Evolutionary conservation across 768 basidiomycete species (phyloP).

Genomic region (Rickenella mellea): DNA sequence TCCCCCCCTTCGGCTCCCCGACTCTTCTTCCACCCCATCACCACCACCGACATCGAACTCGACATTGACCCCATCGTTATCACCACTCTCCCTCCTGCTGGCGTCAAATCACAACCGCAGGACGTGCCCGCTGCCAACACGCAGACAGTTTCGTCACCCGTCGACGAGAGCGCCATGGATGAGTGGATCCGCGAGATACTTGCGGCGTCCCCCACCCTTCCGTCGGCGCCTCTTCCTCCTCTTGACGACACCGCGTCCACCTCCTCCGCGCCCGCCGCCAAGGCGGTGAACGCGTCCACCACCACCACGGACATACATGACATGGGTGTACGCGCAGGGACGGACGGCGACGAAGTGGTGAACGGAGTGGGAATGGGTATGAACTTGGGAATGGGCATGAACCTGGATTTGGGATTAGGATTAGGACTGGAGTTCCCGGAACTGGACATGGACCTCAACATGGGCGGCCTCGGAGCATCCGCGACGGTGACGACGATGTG

Average conservation of each 20-base stretch:
- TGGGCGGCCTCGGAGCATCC: too few relatives aligned
- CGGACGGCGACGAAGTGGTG: too few relatives aligned
- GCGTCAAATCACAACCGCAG: constrained; percentile 15
- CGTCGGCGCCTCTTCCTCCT: constrained; percentile 24
- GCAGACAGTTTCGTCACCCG: constrained; percentile 11
- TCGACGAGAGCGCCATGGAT: constrained; percentile 60
- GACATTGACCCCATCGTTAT: constrained; percentile 9
- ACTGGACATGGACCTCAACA: too few relatives aligned
- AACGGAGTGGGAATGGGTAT: too few relatives aligned
- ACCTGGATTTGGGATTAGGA: too few relatives aligned
- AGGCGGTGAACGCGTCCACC: neutral
- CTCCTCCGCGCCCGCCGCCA: constrained; percentile 1
- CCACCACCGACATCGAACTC: constrained; percentile 10
- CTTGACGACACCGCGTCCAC: constrained; percentile 1
- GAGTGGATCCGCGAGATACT: constrained; percentile 63
- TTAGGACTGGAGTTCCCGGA: too few relatives aligned
- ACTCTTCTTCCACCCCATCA: constrained; percentile 28
- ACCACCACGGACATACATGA: constrained; percentile 4
- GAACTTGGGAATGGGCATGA: too few relatives aligned
- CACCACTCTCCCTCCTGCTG: constrained; percentile 14
- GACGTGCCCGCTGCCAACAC: constrained; percentile 8
- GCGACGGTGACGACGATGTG: too few relatives aligned
- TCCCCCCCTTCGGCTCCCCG: constrained; percentile 19
- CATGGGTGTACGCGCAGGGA: too few relatives aligned
- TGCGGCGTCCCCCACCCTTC: constrained; percentile 27